Conservation (phyloP, 495 filamentous ascomycete species). For the Hypoxylon trugodes region DNA sequence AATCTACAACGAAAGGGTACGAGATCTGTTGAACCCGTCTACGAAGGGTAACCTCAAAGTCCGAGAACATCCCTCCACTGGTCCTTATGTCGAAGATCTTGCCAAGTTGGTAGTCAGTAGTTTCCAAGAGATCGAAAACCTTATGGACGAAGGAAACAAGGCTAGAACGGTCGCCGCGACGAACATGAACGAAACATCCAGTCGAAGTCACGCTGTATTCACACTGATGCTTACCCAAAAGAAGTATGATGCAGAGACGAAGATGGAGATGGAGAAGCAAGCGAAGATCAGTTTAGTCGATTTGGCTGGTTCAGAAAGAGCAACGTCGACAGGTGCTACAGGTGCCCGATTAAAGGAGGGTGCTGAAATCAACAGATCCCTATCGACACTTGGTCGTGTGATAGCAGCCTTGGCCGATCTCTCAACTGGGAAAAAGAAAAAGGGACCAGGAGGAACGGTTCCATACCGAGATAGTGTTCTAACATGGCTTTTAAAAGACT, state of each 20-base stretch:
- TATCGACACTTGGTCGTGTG: slow-evolving; percentile 96
- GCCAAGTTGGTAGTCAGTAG: slow-evolving; percentile 97
- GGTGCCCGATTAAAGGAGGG: slow-evolving; percentile 97
- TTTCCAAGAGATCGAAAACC: slow-evolving; percentile 92
- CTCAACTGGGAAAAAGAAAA: slow-evolving; percentile 87
- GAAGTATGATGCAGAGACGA: slow-evolving; percentile 89
- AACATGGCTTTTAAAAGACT: slow-evolving; percentile 98
- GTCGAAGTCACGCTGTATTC: slow-evolving; percentile 97
- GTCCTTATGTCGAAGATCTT: slow-evolving; percentile 97
- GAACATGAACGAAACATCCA: slow-evolving; percentile 99
- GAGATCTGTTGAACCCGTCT: slow-evolving; percentile 93
- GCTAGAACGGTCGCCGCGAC: slow-evolving; percentile 97
- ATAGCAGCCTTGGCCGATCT: slow-evolving; percentile 96
- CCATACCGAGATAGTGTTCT: slow-evolving; percentile 97
- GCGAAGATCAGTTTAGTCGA: slow-evolving; percentile 98
- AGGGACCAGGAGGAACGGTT: slow-evolving; percentile 73
- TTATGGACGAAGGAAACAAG: slow-evolving; percentile 99
- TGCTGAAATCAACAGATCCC: slow-evolving; percentile 96
- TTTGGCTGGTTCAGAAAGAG: slow-evolving; percentile 96
- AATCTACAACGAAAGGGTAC: slow-evolving; percentile 98
- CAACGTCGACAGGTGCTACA: slow-evolving; percentile 93
- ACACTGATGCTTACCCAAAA: slow-evolving; percentile 96
- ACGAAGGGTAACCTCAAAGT: slow-evolving; percentile 98
- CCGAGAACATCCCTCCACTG: slow-evolving; percentile 95
- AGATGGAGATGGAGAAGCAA: slow-evolving; percentile 96